phyloP scores from a whole-genome alignment of 805 yeast genomes.

The Starmerella vaccinii region DNA sequence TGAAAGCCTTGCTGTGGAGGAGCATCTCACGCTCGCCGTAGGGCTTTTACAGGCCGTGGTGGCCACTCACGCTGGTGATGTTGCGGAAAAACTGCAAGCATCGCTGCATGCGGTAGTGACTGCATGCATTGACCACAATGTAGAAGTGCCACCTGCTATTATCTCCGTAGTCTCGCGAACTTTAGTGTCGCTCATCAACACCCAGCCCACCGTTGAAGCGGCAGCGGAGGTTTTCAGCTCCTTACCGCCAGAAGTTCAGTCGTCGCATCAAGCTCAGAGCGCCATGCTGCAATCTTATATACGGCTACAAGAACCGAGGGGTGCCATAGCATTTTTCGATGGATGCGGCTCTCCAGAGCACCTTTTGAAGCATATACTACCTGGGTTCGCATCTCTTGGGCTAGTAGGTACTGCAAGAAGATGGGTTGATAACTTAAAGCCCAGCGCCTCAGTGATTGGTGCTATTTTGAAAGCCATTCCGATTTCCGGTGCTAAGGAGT shows the following conservation, averaged over 20 bases:
- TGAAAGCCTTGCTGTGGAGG: conserved; percentile 21
- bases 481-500: background rate
- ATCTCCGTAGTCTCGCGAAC: background rate
- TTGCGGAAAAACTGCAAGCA: conserved; percentile 3
- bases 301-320: conserved; percentile 9
- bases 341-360: conserved; percentile 16
- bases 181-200: background rate
- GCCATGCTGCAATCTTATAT: conserved; percentile 14
- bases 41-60: conserved; percentile 17
- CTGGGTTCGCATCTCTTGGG: conserved; percentile 17
- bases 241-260: conserved; percentile 8
- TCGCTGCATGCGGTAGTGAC: conserved; percentile 15
- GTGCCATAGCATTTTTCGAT: conserved; percentile 18
- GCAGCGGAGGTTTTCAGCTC: conserved; percentile 13
- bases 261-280: conserved; percentile 9
- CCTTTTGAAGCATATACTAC: conserved; percentile 12
- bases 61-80: conserved; percentile 1
- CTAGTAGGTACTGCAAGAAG: conserved; percentile 15
- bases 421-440: conserved; percentile 12
- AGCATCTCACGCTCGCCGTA: conserved; percentile 21
- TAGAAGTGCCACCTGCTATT: conserved; percentile 10
- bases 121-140: conserved; percentile 9
- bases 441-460: background rate
- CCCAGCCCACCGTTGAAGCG: conserved; percentile 6
- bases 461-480: conserved; percentile 12